Evolutionary conservation across 2,329 filamentous ascomycete species (phyloP).

Genomic region (Mollisia scopiformis): DNA sequence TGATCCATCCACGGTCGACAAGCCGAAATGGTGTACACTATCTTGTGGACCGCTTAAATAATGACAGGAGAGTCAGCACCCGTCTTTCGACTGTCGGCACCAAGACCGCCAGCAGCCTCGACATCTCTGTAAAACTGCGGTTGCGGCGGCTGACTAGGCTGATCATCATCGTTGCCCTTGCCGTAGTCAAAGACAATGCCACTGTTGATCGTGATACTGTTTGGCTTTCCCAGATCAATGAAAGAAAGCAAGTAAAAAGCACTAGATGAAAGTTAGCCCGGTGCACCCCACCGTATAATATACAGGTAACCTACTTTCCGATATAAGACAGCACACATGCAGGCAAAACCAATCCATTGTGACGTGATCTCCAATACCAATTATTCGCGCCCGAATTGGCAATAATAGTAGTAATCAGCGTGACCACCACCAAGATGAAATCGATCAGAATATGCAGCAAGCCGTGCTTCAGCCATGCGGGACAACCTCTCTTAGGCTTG

Average conservation of each 20-base stretch:
- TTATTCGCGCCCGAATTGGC: background rate
- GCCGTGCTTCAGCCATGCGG: background rate
- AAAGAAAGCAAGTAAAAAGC: background rate
- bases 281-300: background rate
- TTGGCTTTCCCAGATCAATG: constrained; percentile 5
- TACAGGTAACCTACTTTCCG: background rate
- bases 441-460: background rate
- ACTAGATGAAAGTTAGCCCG: background rate
- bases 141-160: background rate
- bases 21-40: no score
- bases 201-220: constrained; percentile 4
- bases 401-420: background rate
- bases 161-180: background rate
- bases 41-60: background rate
- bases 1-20: no score
- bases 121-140: constrained; percentile 2
- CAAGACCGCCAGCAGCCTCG: constrained; percentile 1
- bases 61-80: constrained; percentile 1
- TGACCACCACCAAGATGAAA: background rate
- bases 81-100: background rate
- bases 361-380: background rate
- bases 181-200: constrained; percentile 4
- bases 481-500: background rate
- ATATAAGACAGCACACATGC: background rate
- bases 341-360: background rate